Percentiles rank a stretch among this genome's conserved stretches.
These are phyloP conservation scores for Stachybotrys echinatus DNA, from an alignment of 2,329 filamentous ascomycete genomes.

Conservation along the genomic window DNA sequence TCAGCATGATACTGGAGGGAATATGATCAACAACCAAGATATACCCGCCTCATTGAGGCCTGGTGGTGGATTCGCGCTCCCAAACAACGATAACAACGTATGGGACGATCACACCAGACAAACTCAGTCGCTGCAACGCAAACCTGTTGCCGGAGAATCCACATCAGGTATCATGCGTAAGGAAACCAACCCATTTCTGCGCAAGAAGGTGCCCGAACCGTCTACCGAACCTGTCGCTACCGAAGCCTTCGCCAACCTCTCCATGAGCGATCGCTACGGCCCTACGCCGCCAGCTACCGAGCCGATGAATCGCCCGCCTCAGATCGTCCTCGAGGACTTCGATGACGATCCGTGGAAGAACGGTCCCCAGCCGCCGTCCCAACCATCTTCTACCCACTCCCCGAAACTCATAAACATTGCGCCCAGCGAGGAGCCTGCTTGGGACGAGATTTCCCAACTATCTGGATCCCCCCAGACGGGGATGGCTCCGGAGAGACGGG, in stretches of 20 bases:
- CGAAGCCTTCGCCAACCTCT: constrained; percentile 35
- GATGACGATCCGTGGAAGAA: constrained; percentile 22
- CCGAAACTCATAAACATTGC: constrained; percentile 29
- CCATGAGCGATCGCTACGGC: constrained; percentile 30
- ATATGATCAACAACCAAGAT: constrained; percentile 3
- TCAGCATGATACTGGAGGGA: neutral
- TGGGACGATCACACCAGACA: constrained; percentile 22
- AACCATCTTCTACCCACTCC: constrained; percentile 17
- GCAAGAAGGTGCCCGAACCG: constrained; percentile 34
- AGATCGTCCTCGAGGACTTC: constrained; percentile 14
- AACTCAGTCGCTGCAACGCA: constrained; percentile 5
- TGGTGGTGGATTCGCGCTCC: constrained; percentile 15
- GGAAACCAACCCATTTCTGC: constrained; percentile 50
- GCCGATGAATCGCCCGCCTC: neutral
- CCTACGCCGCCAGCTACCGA: constrained; percentile 3
- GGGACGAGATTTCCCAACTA: constrained; percentile 29
- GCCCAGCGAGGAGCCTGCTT: constrained; percentile 31
- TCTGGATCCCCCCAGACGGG: neutral
- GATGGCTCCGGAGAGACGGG: constrained; percentile 1
- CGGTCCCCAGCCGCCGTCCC: constrained; percentile 21
- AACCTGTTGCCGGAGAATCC: constrained; percentile 23
- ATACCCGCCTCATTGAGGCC: constrained; percentile 27
- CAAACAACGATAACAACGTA: constrained; percentile 19
- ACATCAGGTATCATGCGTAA: constrained; percentile 25
- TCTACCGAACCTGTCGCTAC: constrained; percentile 20